phyloP scores from a whole-genome alignment of 192 early-diverging fungal genomes.

The Coemansia sp. region DNA sequence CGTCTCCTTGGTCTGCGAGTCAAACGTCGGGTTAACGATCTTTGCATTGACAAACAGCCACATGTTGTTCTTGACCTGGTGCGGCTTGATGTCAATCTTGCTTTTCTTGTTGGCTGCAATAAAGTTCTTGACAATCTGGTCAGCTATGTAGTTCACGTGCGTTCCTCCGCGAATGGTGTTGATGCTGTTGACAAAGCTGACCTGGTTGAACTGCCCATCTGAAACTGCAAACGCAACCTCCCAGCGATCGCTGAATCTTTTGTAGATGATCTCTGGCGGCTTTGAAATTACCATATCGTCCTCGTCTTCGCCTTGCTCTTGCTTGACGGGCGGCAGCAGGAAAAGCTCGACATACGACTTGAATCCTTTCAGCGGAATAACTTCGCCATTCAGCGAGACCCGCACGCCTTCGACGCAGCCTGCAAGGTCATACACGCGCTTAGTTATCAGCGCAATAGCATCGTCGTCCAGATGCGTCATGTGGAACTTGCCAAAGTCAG shows the following conservation, averaged over 20 bases:
- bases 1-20: conserved; percentile 97
- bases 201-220: conserved; percentile 94
- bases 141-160: conserved; percentile 79
- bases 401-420: conserved; percentile 81
- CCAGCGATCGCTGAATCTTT: conserved; percentile 81
- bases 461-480: conserved; percentile 85
- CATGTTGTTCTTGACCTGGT: conserved; percentile 86
- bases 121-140: conserved; percentile 75
- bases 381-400: conserved; percentile 82
- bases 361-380: conserved; percentile 83
- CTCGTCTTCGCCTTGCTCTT: conserved; percentile 19
- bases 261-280: conserved; percentile 65
- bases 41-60: conserved; percentile 92
- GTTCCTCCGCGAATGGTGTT: conserved; percentile 93
- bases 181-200: conserved; percentile 97
- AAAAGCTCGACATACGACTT: conserved; percentile 90
- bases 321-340: conserved; percentile 35
- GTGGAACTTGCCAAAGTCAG: conserved; percentile 89
- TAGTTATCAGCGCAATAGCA: conserved; percentile 81
- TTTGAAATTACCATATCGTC: conserved; percentile 11
- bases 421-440: conserved; percentile 92
- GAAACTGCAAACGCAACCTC: conserved; percentile 90
- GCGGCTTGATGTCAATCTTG: conserved; percentile 71
- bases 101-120: conserved; percentile 72
- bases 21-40: conserved; percentile 94